Percentiles rank a stretch among this genome's conserved stretches.
Conservation (phyloP, 257 asterid species). For the Voacanga thouarsii region DNA sequence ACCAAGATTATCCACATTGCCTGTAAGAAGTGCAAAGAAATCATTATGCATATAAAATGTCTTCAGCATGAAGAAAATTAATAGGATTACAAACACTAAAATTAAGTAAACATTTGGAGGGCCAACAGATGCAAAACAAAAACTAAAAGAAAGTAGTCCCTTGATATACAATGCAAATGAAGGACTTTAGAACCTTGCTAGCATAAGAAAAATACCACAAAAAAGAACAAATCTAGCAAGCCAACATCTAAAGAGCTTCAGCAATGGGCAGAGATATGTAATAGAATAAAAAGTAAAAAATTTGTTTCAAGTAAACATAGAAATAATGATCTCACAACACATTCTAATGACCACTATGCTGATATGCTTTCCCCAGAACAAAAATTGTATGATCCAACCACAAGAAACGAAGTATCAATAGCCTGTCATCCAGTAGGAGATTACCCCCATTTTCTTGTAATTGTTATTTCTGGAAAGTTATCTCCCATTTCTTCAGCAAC, state of each 20-base stretch:
- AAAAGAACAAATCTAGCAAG: neutral
- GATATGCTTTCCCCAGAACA: neutral
- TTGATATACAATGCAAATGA: neutral
- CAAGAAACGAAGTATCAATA: neutral
- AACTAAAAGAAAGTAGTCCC: neutral
- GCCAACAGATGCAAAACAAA: neutral
- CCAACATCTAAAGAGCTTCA: neutral
- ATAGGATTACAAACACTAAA: neutral
- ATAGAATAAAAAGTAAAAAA: neutral
- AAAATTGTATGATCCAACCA: neutral
- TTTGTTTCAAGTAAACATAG: neutral
- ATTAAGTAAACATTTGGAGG: neutral
- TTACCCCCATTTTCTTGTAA: neutral
- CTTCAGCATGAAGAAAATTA: neutral
- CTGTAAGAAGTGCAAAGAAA: constrained; percentile 41
- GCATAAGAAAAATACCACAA: neutral
- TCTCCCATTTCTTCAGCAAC: neutral
- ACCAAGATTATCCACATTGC: constrained; percentile 74
- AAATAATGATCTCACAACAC: neutral
- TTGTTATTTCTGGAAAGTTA: neutral
- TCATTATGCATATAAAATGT: neutral
- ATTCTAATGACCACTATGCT: neutral
- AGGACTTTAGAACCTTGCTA: neutral
- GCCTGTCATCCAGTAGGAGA: neutral
- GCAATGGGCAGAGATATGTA: neutral